Conservation (phyloP, 2,329 filamentous ascomycete species). For the Ophiocordyceps robertsii region DNA sequence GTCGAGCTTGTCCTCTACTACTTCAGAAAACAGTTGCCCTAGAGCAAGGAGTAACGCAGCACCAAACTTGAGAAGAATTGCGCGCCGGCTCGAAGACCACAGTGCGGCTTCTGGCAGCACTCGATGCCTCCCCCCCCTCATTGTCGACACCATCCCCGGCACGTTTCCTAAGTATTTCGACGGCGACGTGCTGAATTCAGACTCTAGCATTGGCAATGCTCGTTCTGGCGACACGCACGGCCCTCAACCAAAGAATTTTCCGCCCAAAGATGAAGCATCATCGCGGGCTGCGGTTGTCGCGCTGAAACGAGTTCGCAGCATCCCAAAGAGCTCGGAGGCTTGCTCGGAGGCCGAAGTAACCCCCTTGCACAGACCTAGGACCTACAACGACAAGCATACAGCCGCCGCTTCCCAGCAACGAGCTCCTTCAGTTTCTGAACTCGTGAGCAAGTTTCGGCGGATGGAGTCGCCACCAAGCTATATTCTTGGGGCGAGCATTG, state of each 20-base stretch:
- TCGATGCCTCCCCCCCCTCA: too few relatives aligned
- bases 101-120: too few relatives aligned
- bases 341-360: neutral
- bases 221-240: too few relatives aligned
- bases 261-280: too few relatives aligned
- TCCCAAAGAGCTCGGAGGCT: neutral
- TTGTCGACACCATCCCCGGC: too few relatives aligned
- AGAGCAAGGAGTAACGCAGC: neutral
- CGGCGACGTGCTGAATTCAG: too few relatives aligned
- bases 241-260: too few relatives aligned
- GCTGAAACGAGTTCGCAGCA: too few relatives aligned
- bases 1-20: neutral
- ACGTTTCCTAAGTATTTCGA: too few relatives aligned
- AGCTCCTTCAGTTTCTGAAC: constrained; percentile 11
- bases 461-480: constrained; percentile 6
- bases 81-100: too few relatives aligned
- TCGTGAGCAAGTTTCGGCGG: constrained; percentile 11
- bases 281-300: too few relatives aligned
- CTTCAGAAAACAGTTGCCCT: neutral
- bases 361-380: neutral
- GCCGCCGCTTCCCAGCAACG: constrained; percentile 1
- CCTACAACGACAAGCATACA: neutral
- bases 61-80: neutral
- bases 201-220: too few relatives aligned
- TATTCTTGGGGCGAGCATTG: neutral